A percentile compares a stretch with the other conserved stretches of the same genome.
These are phyloP conservation scores for Bertia moriformis DNA, from an alignment of 2,329 filamentous ascomycete genomes.

Conservation along the genomic window DNA sequence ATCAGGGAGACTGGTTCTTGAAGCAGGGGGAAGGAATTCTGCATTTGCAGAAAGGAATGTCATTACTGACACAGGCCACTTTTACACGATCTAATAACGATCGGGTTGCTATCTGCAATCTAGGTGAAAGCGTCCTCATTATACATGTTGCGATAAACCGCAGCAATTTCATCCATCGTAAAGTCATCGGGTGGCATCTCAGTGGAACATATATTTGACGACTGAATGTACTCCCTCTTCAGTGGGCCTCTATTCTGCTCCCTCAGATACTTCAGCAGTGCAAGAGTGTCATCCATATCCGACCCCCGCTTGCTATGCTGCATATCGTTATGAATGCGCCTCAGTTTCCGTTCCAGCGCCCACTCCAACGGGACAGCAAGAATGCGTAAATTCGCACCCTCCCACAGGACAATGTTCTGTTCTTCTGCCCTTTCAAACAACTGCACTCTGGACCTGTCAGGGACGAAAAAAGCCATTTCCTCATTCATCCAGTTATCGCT, in stretches of 20 bases:
- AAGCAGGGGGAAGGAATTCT: background rate
- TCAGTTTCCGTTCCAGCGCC: constrained; percentile 17
- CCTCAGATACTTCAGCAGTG: background rate
- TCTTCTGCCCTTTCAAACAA: background rate
- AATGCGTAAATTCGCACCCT: constrained; percentile 11
- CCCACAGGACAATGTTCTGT: constrained; percentile 8
- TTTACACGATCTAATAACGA: constrained; percentile 7
- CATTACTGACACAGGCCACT: constrained; percentile 10
- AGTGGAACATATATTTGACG: background rate
- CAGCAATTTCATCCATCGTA: background rate
- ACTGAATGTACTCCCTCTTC: background rate
- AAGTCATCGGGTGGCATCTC: background rate
- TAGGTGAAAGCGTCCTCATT: background rate
- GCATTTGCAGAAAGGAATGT: constrained; percentile 11
- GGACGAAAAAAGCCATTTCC: background rate
- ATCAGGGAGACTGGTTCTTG: background rate
- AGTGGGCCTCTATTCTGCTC: background rate
- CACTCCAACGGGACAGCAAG: constrained; percentile 17
- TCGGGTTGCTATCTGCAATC: background rate
- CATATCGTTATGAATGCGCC: constrained; percentile 11
- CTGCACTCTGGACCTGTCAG: too few species aligned
- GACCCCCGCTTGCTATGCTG: constrained; percentile 2
- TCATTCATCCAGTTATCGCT: background rate
- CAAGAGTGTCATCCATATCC: background rate
- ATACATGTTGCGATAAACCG: background rate